Base-by-base conservation (phyloP, 2,329 filamentous ascomycete species). In the Dendryphion nanum region DNA sequence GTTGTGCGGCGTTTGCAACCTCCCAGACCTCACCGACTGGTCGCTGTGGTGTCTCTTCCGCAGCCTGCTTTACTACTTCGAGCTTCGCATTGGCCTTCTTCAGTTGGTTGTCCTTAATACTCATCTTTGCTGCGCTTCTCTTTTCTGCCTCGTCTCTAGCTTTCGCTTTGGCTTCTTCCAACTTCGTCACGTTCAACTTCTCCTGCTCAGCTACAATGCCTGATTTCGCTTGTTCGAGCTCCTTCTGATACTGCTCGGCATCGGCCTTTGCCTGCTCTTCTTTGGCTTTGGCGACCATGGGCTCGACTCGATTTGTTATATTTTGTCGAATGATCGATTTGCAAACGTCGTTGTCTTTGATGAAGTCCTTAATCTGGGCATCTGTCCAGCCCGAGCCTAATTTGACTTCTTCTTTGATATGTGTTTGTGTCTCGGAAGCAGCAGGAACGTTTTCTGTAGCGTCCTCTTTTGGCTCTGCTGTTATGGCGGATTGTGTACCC, bases 1-100 rank as follows among this genome's bases (percentile, higher is more conserved):
- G 26, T 30, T 36, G 15, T 21, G 39, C 77, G 37, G 69, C 73
- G 66, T 91, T 90, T 0, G 85, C 89, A 37, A 86, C 71, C 47
- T 85, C 82, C 86, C 88, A 96, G 0, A 96, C 90, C 64, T 96
- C 89, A 7, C 73, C 79, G 4, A 97, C 89, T 1, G 89, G 81
- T 59, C 82, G 83, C 53, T 91, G 76, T 0, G 91, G 91, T 1
- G 90, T 96, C 33, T 95, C 85, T n/a, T 76, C 77, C 0, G 85
- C 89, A 10, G 91, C 90, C 32, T 81, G 86, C 56, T 89, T 79
- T 3, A 97, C 86, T 1, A 93, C 80, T 2, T 79, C 77, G 20
- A 94, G 69, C 69, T 93, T 94, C 4, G 84, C 86, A 35, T 75
- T 75, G 0, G 82, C 79, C 6, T 71, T 69, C 45, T 77, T 79